Conservation (phyloP, 2,329 filamentous ascomycete species). For the Dothistroma pini region DNA sequence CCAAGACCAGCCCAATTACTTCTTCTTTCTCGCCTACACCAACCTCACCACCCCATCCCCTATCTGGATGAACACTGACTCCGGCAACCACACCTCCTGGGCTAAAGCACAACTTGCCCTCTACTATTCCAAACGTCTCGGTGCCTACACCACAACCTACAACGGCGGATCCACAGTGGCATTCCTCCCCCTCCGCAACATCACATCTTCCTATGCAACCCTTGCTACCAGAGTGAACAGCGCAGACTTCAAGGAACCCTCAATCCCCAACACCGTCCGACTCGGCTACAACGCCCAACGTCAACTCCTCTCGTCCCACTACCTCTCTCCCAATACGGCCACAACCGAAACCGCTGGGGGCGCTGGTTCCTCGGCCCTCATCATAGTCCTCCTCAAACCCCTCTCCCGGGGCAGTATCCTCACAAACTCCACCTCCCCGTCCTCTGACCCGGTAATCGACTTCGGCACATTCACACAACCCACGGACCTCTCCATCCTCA, state of each 20-base stretch:
- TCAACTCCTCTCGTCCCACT: constrained; percentile 19
- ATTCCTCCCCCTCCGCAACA: constrained; percentile 21
- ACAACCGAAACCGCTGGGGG: background rate
- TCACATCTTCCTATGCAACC: constrained; percentile 22
- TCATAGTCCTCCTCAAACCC: constrained; percentile 4
- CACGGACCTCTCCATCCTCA: constrained; percentile 34
- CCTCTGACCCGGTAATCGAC: constrained; percentile 28
- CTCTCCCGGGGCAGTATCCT: constrained; percentile 1
- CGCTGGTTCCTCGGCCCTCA: background rate
- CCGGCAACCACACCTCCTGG: constrained; percentile 3
- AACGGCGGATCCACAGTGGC: constrained; percentile 19
- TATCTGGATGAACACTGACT: constrained; percentile 4
- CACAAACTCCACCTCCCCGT: background rate
- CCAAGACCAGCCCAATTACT: constrained; percentile 25
- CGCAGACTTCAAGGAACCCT: background rate
- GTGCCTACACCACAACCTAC: constrained; percentile 28
- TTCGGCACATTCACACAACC: constrained; percentile 37
- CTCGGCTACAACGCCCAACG: constrained; percentile 32
- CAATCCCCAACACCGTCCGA: constrained; percentile 22
- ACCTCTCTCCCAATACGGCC: background rate
- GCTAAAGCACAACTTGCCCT: constrained; percentile 5
- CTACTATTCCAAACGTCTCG: constrained; percentile 22
- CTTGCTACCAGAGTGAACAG: background rate
- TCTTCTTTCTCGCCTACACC: background rate
- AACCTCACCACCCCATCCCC: constrained; percentile 7